Percentiles rank a stretch among this genome's conserved stretches.
Conservation (phyloP, 441 rosid species). For the Breynia disticha region DNA sequence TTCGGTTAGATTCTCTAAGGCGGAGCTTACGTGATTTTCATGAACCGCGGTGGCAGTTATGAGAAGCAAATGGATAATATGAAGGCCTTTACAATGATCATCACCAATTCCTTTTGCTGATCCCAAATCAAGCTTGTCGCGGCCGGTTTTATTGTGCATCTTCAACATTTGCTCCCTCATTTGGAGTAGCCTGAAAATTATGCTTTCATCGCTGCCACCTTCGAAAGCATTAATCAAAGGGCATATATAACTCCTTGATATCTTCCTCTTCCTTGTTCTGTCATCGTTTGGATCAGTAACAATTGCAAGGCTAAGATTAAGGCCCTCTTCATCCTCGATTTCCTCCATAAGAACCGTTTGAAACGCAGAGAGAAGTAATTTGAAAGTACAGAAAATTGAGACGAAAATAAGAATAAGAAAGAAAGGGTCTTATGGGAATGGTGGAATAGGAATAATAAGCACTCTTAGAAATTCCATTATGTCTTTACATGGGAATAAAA, state of each 20-base stretch:
- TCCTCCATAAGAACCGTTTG: slow-evolving; percentile 18
- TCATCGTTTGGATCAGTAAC: slow-evolving; percentile 17
- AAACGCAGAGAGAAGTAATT: background rate
- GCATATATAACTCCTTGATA: slow-evolving; percentile 6
- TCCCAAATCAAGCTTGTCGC: background rate
- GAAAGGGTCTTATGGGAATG: slow-evolving; percentile 20
- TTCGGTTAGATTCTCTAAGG: slow-evolving; percentile 31
- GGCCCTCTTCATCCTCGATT: slow-evolving; percentile 22
- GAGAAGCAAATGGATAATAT: slow-evolving; percentile 51
- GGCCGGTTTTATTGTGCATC: slow-evolving; percentile 16
- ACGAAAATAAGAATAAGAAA: background rate
- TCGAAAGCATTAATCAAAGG: slow-evolving; percentile 12
- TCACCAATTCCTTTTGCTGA: slow-evolving; percentile 13
- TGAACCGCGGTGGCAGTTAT: slow-evolving; percentile 42
- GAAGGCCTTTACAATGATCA: slow-evolving; percentile 38
- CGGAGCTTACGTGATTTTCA: slow-evolving; percentile 22
- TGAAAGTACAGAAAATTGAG: background rate
- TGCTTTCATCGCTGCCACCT: slow-evolving; percentile 31
- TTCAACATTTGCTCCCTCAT: slow-evolving; percentile 48
- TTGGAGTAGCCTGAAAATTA: slow-evolving; percentile 37
- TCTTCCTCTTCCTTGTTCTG: slow-evolving; percentile 27
- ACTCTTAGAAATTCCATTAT: slow-evolving; percentile 24
- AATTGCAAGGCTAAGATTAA: slow-evolving; percentile 40
- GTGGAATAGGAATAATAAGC: slow-evolving; percentile 22
- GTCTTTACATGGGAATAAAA: slow-evolving; percentile 24